Evolutionary conservation across 345 rosid species (phyloP), one percentile per base, ranked within the genome.

Genomic region (Toxicodendron radicans): DNA sequence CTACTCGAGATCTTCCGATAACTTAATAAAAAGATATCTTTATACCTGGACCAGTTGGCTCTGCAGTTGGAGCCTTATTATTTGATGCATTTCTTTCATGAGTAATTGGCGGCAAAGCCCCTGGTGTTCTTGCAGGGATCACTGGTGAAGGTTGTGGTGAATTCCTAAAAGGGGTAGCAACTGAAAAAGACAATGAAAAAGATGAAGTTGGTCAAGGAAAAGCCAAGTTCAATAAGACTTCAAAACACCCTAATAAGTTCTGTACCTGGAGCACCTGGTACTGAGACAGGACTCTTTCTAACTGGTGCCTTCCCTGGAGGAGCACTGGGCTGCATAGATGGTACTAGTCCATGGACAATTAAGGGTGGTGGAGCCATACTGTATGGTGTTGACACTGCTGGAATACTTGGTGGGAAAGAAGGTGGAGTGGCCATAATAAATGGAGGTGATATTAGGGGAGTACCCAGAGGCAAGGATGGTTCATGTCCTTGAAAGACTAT

Each of bases 251-350:
- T 12, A 69, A 35, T 66, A 7, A 69, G 48, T 45, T 73, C 74
- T 54, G 49, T 76, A 86, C 92, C 85, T 73, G 85, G 87, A 59
- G 85, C 74, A 80, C 48, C 70, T 72, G 89, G 86, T 53, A 68
- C 71, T 4, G 83, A 62, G 57, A 75, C 76, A 21, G 87, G 70
- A 66, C 85, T 71, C 65, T 83, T 81, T 41, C 64, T 66, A 41
- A 77, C 73, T n/a, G 91, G 79, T 17, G 70, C 61, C 70, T 66
- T 66, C 68, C 58, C 62, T 57, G 62, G 83, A 68, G 84, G 70
- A 79, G 77, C 70, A 76, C 58, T 78, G 33, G 80, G 76, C n/a
- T 66, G 79, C 72, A 57, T 53, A 5, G 79, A 59, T 46, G 76
- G 61, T 69, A 14, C 73, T 33, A 32, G 70, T 41, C 74, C 51